phyloP scores from a whole-genome alignment of 345 rosid genomes.

The Gossypium rotundifolium region DNA sequence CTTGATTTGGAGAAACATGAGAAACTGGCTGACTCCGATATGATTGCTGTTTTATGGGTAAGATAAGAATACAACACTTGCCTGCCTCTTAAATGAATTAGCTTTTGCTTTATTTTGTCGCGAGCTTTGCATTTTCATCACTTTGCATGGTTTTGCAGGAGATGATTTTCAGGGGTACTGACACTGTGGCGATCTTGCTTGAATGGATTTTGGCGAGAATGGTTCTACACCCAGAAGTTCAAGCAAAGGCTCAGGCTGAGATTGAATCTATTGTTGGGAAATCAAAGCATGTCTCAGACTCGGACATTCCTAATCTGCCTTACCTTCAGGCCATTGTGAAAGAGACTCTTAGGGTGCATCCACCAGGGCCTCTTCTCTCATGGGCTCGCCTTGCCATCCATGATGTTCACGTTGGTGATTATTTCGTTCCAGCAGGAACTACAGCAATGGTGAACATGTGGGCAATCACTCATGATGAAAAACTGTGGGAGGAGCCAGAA shows the following conservation, averaged over 20 bases:
- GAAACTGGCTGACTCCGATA: slow-evolving; percentile 51
- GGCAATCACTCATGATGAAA: slow-evolving; percentile 66
- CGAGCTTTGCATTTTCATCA: neutral
- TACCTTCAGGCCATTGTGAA: slow-evolving; percentile 63
- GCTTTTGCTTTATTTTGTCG: slow-evolving; percentile 1
- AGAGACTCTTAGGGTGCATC: slow-evolving; percentile 74
- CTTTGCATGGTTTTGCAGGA: slow-evolving; percentile 29
- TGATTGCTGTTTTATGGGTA: slow-evolving; percentile 91
- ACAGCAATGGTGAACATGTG: slow-evolving; percentile 96
- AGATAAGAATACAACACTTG: neutral
- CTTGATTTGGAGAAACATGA: slow-evolving; percentile 58
- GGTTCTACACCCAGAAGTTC: slow-evolving; percentile 50
- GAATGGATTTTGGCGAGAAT: slow-evolving; percentile 67
- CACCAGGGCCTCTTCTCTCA: slow-evolving; percentile 87
- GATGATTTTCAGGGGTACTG: slow-evolving; percentile 64
- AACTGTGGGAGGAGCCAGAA: slow-evolving; percentile 57
- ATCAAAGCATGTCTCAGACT: slow-evolving; percentile 31
- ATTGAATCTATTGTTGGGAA: slow-evolving; percentile 39
- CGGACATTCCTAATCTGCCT: slow-evolving; percentile 51
- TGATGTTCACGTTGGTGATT: slow-evolving; percentile 48
- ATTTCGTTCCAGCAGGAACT: slow-evolving; percentile 69
- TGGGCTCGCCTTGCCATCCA: slow-evolving; percentile 84
- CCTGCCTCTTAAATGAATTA: neutral
- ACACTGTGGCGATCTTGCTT: slow-evolving; percentile 50
- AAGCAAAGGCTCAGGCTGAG: slow-evolving; percentile 56